Evolutionary conservation across 306 rosid species (phyloP), one percentile per base, ranked within the genome.

Genomic region (Quercus rubra): DNA sequence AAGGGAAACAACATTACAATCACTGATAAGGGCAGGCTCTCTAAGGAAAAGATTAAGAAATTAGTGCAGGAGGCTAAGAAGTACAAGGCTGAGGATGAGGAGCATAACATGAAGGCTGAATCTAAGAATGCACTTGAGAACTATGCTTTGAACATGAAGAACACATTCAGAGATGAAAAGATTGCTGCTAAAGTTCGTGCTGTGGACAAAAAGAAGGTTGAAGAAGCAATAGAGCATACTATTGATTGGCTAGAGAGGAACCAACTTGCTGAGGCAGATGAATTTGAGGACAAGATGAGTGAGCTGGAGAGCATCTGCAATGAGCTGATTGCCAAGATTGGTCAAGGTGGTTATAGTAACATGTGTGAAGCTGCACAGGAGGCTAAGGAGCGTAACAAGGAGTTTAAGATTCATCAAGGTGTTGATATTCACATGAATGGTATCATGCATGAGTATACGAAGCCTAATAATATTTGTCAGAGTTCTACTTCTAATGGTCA

Each of bases 221-320:
- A 86, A 72, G 89, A 88, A 79, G 88, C 86, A 1, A 86, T 88
- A 55, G 89, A 86, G 27, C 41, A 56, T 46, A 84, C 88, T 6
- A 84, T 88, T 8, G 78, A 76, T 12, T 88, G 88, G 90, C 84
- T 88, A 0, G 90, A 88, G 10, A 82, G 77, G 21, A 88, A 88
- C 57, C 85, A 86, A 33, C 90, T 88, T 55, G 88, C 80, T 0
- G 88, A 86, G 78, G 85, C 82, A 1, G 83, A 87, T 6, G 88
- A 87, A 62, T 82, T 87, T 41, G 88, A 82, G 49, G 85, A 77
- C 70, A 79, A 86, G 80, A 73, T 79, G 86, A 84, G 81, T 62
- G 89, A 86, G 80, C 49, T 88, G 74, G 91, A 88, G 75, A 68
- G 88, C 30, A 79, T 86, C 2, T 88, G 92, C 87, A 84, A 88